Conservation (phyloP, 495 filamentous ascomycete genomes). For the Penicillium odoratum region DNA sequence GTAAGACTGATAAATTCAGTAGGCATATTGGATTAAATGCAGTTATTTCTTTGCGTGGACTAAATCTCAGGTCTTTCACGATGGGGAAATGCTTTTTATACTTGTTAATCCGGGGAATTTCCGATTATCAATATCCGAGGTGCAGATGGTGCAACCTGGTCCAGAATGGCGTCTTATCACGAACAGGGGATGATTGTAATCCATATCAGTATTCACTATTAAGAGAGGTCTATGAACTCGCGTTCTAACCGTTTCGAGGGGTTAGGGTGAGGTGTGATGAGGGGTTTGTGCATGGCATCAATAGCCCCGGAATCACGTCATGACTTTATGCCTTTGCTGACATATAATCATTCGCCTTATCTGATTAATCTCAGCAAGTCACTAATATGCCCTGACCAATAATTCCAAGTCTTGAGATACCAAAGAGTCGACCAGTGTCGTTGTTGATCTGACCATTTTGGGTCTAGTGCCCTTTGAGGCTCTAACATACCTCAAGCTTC, state of each 20-base stretch:
- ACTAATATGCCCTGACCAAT: too few species aligned
- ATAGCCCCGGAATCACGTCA: slow-evolving; percentile 1
- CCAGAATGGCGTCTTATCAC: slow-evolving; percentile 2
- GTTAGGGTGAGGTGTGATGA: not conserved
- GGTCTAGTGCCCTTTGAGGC: too few species aligned
- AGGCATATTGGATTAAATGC: slow-evolving; percentile 37
- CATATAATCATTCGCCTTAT: not conserved
- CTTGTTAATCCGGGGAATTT: not conserved
- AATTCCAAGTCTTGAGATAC: too few species aligned
- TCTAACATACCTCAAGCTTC: too few species aligned
- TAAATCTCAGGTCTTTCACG: not conserved
- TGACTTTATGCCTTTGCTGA: not conserved
- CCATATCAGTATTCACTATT: not conserved
- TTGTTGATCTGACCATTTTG: too few species aligned
- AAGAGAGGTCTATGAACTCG: not conserved
- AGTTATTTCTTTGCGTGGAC: not conserved
- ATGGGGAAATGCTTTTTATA: not conserved
- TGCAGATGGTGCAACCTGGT: not conserved
- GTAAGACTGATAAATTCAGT: slow-evolving; percentile 56
- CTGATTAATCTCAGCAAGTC: not conserved
- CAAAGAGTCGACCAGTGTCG: too few species aligned
- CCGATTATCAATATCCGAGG: not conserved
- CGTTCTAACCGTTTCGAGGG: not conserved
- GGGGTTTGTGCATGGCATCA: slow-evolving; percentile 7
- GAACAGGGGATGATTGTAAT: not conserved